These are phyloP conservation scores for Metrosideros polymorpha DNA, from an alignment of 441 rosid species.

Conservation along the genomic window DNA sequence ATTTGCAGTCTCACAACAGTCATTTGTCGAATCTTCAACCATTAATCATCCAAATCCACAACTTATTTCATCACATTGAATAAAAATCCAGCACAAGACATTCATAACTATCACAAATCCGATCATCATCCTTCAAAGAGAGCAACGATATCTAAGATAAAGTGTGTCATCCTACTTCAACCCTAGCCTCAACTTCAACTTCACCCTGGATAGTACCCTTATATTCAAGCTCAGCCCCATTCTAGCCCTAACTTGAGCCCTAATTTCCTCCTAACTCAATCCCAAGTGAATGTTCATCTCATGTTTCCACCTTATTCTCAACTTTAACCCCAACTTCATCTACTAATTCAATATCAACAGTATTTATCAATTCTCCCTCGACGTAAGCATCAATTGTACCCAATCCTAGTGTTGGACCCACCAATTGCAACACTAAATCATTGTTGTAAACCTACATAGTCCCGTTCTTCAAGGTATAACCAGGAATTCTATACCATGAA, in stretches of 20 bases:
- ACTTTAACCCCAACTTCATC: background rate
- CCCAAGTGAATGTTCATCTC: background rate
- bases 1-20: background rate
- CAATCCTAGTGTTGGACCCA: background rate
- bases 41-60: background rate
- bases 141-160: background rate
- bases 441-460: background rate
- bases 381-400: background rate
- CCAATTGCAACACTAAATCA: background rate
- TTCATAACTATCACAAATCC: background rate
- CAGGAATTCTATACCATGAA: background rate
- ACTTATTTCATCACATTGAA: background rate
- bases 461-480: background rate
- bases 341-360: background rate
- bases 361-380: background rate
- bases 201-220: background rate
- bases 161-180: background rate
- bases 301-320: background rate
- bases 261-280: background rate
- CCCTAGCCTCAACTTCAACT: background rate
- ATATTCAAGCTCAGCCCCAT: background rate
- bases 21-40: accelerated
- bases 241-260: background rate
- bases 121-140: background rate
- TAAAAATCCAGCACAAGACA: background rate